Base-by-base conservation (phyloP, 352 stramenopile species). In the Phytopythium kandeliae region DNA sequence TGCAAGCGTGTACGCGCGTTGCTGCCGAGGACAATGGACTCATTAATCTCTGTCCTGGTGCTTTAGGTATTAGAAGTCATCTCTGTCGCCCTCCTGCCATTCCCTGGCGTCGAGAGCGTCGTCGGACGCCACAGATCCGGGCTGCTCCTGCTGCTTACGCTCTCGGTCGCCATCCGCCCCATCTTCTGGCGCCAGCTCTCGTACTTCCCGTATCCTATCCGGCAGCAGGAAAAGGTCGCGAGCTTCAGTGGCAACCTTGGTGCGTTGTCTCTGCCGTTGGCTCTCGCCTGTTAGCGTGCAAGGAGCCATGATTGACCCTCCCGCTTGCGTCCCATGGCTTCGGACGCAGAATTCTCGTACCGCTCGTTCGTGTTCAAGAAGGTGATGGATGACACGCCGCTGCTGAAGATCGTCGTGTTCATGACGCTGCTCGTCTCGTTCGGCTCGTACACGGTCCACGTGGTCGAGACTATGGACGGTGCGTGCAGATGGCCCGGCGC, bases 341-440 rank as follows among this genome's bases (percentile, higher is more conserved):
- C 6, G 7, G 28, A 7, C 31, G 38, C 50, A 81, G 72, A 89
- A 47, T 86, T 89, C 48, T 78, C 59, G 41, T 89, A 89, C 40
- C 63, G 62, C 9, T 60, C 78, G 40, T 89, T 89, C 25, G 78
- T 86, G 43, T 63, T 89, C 48, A 89, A 86, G 53, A 89, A 86
- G 51, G 74, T 86, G 13, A 56, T 89, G 28, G 72, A 86, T 22
- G 74, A 89, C 28, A 58, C 48, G 12, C 72, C 73, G 12, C 33
- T 86, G 12, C 57, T 33, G 15, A 86, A 89, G 43, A 59, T 85
- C 24, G 3, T 46, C 8, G 51, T 64, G 3, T 48, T 79, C 19
- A 59, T 63, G 36, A 37, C 46, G 0, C 16, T 46, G 40, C 40
- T 46, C 22, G 4, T 31, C 22, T 9, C 16, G 6, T 46, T 46